Percentiles rank a stretch among this genome's conserved stretches.
These are phyloP conservation scores for Geotrichum restrictum DNA, from an alignment of 1,139 yeast species.

Conservation along the genomic window DNA sequence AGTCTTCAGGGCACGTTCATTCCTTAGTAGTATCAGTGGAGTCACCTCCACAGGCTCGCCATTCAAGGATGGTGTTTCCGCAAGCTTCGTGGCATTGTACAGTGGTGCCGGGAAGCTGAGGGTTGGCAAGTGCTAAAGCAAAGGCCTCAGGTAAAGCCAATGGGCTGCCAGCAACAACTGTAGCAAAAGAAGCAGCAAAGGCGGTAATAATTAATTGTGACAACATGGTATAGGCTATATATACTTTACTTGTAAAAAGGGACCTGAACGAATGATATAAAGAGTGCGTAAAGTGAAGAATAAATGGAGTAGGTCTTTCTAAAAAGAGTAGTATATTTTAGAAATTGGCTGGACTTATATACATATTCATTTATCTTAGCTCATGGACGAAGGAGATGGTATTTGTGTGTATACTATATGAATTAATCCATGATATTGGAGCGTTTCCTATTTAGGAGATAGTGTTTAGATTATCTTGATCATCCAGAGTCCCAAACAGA, in stretches of 20 bases:
- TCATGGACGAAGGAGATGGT: too few species aligned
- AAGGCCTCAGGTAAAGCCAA: slow-evolving; percentile 21
- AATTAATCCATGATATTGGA: not conserved
- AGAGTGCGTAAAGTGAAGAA: too few species aligned
- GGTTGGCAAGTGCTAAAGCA: slow-evolving; percentile 21
- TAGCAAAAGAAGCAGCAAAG: slow-evolving; percentile 9
- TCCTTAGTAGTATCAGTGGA: slow-evolving; percentile 3
- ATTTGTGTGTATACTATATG: too few species aligned
- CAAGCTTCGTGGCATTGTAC: slow-evolving; percentile 19
- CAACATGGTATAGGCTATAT: not conserved
- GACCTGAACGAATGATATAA: too few species aligned
- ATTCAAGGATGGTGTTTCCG: slow-evolving; percentile 19
- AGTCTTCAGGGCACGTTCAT: slow-evolving; percentile 16
- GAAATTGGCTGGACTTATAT: too few species aligned
- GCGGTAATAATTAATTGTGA: slow-evolving; percentile 29
- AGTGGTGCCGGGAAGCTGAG: slow-evolving; percentile 21
- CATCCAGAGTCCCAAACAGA: not conserved
- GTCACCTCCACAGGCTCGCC: slow-evolving; percentile 17
- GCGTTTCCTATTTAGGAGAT: not conserved
- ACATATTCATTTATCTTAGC: too few species aligned
- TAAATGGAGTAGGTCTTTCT: too few species aligned
- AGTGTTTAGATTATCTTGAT: not conserved
- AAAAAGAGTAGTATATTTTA: too few species aligned
- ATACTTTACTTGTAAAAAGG: not conserved
- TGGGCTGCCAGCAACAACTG: slow-evolving; percentile 15